Base-by-base conservation (phyloP, 306 rosid species). In the Corylus avellana region DNA sequence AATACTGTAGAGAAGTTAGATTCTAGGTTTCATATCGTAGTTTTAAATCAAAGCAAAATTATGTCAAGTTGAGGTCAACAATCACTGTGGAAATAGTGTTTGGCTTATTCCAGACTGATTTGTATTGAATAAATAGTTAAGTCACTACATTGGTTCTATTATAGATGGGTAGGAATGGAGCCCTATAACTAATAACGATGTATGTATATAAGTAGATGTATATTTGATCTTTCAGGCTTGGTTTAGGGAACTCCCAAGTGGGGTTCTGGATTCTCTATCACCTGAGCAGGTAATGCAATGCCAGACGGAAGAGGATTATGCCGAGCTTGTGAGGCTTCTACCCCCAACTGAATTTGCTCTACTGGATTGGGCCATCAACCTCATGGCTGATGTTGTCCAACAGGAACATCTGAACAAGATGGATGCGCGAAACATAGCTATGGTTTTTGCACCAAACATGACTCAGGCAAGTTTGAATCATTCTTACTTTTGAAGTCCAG, bases 401-500 rank as follows among this genome's bases (percentile, higher is more conserved):
- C 87, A 86, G 18, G 97, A 92, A 85, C 79, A 90, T 83, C 77
- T 90, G 47, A 92, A 94, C 90, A 94, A 91, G 89, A 94, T 92
- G 98, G 93, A 91, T 13, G 97, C 91, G 2, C 92, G 86, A 78
- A 94, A 94, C 73, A 81, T 94, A 13, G 97, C 97, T 77, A 88
- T 91, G 97, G 97, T 94, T 91, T 94, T 94, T 81, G 97, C 98
- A 7, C 98, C 98, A 25, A 94, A 94, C 87, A 94, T 94, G 98
- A 94, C 98, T 86, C 91, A 90, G 92, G 98, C 90, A 42, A 72
- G 86, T 81, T 54, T 73, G 56, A 25, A 76, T 67, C 44, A 18
- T 70, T 35, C 48, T 74, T 20, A 47, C 25, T 25, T 49, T 58
- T n/a, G 3, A 5, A 62, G 22, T 78, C 13, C 74, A 74, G 78